Percentiles rank a stretch among this genome's conserved stretches.
Conservation (phyloP, 1,284 basidiomycete genomes). For the Pascua guehoae region DNA sequence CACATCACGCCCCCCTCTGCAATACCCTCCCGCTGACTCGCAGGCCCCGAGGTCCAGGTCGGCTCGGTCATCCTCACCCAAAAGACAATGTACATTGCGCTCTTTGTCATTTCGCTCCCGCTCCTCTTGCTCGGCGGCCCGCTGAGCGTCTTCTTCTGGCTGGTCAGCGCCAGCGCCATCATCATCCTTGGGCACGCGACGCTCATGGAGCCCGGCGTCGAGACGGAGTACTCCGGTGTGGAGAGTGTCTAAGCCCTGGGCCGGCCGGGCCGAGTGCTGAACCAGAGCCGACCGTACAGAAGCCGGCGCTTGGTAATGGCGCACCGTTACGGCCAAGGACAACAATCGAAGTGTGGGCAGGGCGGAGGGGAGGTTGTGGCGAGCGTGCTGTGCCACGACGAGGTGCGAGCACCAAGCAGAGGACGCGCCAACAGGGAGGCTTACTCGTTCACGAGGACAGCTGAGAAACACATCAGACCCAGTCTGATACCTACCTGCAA, state of each 20-base stretch:
- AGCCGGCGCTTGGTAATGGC: too few relatives aligned
- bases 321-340: too few relatives aligned
- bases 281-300: too few relatives aligned
- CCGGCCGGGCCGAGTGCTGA: too few relatives aligned
- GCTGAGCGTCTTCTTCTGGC: constrained; percentile 33
- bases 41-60: constrained; percentile 46
- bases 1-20: constrained; percentile 3
- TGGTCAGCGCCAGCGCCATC: constrained; percentile 34
- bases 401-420: too few relatives aligned
- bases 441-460: too few relatives aligned
- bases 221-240: constrained; percentile 18
- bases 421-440: too few relatives aligned
- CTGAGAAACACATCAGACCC: too few relatives aligned
- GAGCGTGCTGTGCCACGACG: too few relatives aligned
- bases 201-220: constrained; percentile 53
- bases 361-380: too few relatives aligned
- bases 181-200: constrained; percentile 52
- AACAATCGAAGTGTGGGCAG: too few relatives aligned
- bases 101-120: constrained; percentile 31
- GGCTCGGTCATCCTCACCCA: constrained; percentile 49
- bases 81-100: constrained; percentile 60
- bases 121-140: constrained; percentile 32
- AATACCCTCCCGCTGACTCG: constrained; percentile 25
- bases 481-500: too few relatives aligned
- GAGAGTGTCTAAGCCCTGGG: not conserved